These are phyloP conservation scores for Fusarium sp. DNA, from an alignment of 2,329 filamentous ascomycete species.

Conservation along the genomic window DNA sequence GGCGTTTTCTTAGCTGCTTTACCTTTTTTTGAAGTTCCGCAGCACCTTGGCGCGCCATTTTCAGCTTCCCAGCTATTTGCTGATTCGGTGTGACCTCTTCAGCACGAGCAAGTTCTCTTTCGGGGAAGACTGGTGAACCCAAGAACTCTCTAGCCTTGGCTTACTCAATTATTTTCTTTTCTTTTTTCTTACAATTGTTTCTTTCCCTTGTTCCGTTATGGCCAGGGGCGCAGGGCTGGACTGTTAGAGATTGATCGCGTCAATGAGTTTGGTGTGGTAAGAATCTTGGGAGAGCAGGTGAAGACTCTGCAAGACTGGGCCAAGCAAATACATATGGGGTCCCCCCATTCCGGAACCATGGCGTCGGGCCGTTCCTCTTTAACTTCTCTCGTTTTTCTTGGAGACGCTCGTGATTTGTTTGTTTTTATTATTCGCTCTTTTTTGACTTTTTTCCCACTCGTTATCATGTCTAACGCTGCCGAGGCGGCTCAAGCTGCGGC, in stretches of 20 bases:
- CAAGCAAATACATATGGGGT: neutral
- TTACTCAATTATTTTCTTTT: neutral
- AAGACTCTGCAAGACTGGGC: neutral
- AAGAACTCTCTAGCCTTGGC: neutral
- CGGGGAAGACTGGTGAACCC: neutral
- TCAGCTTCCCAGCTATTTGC: neutral
- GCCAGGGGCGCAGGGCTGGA: neutral
- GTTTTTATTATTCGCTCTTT: neutral
- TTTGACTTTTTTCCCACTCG: neutral
- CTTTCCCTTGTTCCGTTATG: slow-evolving; percentile 1
- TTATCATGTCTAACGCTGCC: slow-evolving; percentile 6
- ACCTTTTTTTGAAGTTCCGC: neutral
- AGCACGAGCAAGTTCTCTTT: neutral
- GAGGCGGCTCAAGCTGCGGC: slow-evolving; percentile 22
- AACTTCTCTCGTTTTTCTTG: neutral
- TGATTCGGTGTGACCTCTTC: neutral
- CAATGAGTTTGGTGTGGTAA: neutral
- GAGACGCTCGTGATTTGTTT: neutral
- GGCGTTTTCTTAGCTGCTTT: neutral
- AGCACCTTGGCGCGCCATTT: neutral
- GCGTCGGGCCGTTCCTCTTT: neutral
- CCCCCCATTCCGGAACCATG: neutral
- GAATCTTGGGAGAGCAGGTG: neutral
- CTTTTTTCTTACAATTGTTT: neutral
- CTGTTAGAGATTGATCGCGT: neutral